Evolutionary conservation across 2,329 filamentous ascomycete species (phyloP), one percentile per base, ranked within the genome.

Genomic region (Xylaria sp.): DNA sequence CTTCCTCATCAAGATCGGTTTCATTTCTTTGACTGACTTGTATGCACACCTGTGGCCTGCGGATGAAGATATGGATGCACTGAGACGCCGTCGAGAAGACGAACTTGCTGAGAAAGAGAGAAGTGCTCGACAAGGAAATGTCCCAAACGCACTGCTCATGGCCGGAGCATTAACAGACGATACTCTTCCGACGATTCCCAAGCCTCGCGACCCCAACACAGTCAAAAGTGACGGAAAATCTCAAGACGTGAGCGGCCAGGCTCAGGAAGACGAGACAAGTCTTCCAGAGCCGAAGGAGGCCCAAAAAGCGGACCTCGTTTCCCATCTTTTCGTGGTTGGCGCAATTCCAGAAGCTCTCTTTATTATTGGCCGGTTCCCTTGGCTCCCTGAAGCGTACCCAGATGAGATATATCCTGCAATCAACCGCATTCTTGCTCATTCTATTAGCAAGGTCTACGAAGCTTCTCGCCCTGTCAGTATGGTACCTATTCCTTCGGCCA

Each of bases 1-100:
- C 1, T 87, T 98, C 41, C 88, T 99, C 37, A 94, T 99, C 82
- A 99, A 99, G 82, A 93, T 98, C 73, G 97, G 96, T 1, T 99
- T 99, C 80, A 93, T 99, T 69, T 98, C 96, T 1, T 84, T 99
- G 7, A 88, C 90, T 62, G 96, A 99, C 77, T 84, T 99, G 1
- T 98, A 97, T 79, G 91, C 94, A 18, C 96, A 99, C 79, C 87
- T 99, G 0, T 97, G 94, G 84, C 94, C 96, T 8, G 83, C 87
- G 0, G 96, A 98, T 73, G 90, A 93, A 39, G 86, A 89, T 3
- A 98, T 99, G 95, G 88, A 92, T 48, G 84, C 84, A 7, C 84
- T 97, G 61, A 90, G 89, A 72, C 86, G 89, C 50, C 89, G 90
- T 73, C 90, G 92, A 70, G 83, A 90, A 79, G 90, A 92, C 75